Conservation (phyloP, 2,329 filamentous ascomycete genomes). For the Drechslerella coelobrocha region DNA sequence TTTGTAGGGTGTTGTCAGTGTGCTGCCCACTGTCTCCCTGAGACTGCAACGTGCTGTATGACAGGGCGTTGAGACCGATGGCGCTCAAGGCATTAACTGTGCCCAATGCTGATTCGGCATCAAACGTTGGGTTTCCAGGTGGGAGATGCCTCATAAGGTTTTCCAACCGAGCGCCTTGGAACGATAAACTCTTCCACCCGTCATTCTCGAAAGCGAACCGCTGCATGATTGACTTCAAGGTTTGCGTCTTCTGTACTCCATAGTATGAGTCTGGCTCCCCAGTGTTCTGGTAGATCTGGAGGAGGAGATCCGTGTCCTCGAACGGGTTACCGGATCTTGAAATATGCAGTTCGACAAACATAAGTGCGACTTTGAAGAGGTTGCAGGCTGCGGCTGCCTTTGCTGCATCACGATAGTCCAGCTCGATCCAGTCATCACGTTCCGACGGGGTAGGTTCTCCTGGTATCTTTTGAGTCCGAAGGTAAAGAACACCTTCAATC, state of each 20-base stretch:
- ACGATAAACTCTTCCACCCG: slow-evolving; percentile 83
- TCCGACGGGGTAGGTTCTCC: slow-evolving; percentile 80
- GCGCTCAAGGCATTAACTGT: slow-evolving; percentile 78
- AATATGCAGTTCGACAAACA: slow-evolving; percentile 78
- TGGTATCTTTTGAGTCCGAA: slow-evolving; percentile 79
- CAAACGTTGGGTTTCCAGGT: slow-evolving; percentile 44
- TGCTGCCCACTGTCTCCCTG: slow-evolving; percentile 66
- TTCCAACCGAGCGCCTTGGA: slow-evolving; percentile 89
- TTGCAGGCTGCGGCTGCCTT: slow-evolving; percentile 76
- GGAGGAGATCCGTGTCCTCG: slow-evolving; percentile 72
- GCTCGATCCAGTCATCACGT: slow-evolving; percentile 80
- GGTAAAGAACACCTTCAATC: slow-evolving; percentile 80
- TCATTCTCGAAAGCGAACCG: slow-evolving; percentile 89
- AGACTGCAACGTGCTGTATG: slow-evolving; percentile 76
- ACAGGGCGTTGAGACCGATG: slow-evolving; percentile 84
- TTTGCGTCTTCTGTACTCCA: slow-evolving; percentile 79
- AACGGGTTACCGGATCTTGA: slow-evolving; percentile 56
- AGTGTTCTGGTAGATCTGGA: slow-evolving; percentile 86
- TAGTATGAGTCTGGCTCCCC: slow-evolving; percentile 98
- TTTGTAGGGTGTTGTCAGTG: slow-evolving; percentile 75
- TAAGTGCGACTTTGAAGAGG: slow-evolving; percentile 84
- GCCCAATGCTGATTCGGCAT: slow-evolving; percentile 65
- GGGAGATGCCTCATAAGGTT: slow-evolving; percentile 71
- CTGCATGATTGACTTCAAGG: slow-evolving; percentile 76
- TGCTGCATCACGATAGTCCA: slow-evolving; percentile 75